Base-by-base conservation (phyloP, 192 early-diverging fungal species). In the Allomyces arbusculus region DNA sequence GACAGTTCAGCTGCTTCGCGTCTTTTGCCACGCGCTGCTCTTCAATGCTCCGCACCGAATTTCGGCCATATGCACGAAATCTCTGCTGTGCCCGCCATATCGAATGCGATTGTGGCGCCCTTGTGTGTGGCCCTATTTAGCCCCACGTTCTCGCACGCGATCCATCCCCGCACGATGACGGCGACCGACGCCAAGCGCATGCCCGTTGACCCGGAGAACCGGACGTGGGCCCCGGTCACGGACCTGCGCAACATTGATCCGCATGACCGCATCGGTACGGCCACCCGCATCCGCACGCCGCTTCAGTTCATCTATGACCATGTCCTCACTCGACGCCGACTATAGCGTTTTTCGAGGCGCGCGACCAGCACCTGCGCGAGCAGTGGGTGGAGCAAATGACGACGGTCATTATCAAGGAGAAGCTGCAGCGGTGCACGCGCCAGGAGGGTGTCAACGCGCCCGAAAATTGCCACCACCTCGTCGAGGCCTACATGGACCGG, bases 391-490 rank as follows among this genome's bases (percentile, higher is more conserved):
- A 88, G 66, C 83, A 80, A 33, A 86, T 92, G 84, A 91, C 95
- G 78, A 80, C 89, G 64, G 82, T 85, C 65, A 82, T 91, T 64
- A 74, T 92, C 22, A 79, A 87, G 67, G 82, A 94, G 65, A 88
- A 91, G 79, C 78, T 95, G 64, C 80, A 82, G 68, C 89, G 91
- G 85, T 97, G 94, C 81, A 89, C 93, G 75, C 78, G 82, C 33
- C 84, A 87, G 61, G 91, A 97, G 76, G 88, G 91, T 65, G 91
- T 91, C 67, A 97, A 97, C 78, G 88, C 92, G 75, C 82, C 87
- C 76, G 80, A 94, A 70, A 94, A 89, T 80, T 97, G 94, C 80
- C 82, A 89, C 43, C 79, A 83, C 23, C 77, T 97, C 20, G 82
- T 82, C 10, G 80, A 88, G 66, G 80, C 87, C 68, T 97, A 97